Conservation (phyloP, 345 rosid genomes). For the Adansonia digitata region DNA sequence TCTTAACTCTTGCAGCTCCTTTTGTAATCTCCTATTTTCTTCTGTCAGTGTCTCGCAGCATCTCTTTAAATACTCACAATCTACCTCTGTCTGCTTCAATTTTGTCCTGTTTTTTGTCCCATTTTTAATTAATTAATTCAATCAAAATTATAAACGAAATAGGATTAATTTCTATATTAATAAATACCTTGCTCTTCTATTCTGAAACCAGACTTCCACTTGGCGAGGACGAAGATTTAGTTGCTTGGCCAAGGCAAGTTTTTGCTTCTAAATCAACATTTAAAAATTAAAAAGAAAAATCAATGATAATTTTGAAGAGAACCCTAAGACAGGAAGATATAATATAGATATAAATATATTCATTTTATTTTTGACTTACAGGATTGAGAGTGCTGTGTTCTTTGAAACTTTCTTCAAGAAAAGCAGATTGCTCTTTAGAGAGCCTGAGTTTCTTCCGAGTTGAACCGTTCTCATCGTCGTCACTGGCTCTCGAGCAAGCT, state of each 20-base stretch:
- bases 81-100: constrained; percentile 92
- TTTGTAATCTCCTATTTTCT: constrained; percentile 85
- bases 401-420: constrained; percentile 95
- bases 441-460: constrained; percentile 93
- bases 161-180: too few relatives aligned
- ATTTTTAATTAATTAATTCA: too few relatives aligned
- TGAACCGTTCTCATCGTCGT: constrained; percentile 83
- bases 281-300: background rate
- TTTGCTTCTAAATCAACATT: constrained; percentile 50
- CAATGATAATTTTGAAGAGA: background rate
- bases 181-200: constrained; percentile 88
- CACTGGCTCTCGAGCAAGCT: constrained; percentile 78
- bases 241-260: constrained; percentile 78
- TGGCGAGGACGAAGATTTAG: constrained; percentile 91
- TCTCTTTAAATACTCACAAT: constrained; percentile 85
- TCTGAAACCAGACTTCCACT: constrained; percentile 98
- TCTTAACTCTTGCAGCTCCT: constrained; percentile 75
- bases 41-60: constrained; percentile 83
- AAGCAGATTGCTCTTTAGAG: constrained; percentile 84
- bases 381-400: constrained; percentile 86
- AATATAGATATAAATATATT: too few relatives aligned
- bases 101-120: constrained; percentile 53
- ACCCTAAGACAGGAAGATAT: background rate
- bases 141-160: too few relatives aligned
- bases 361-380: constrained; percentile 33